Evolutionary conservation across 352 stramenopile genomes (phyloP), one percentile per base, ranked within the genome.

Genomic region (Phytophthora idaei): DNA sequence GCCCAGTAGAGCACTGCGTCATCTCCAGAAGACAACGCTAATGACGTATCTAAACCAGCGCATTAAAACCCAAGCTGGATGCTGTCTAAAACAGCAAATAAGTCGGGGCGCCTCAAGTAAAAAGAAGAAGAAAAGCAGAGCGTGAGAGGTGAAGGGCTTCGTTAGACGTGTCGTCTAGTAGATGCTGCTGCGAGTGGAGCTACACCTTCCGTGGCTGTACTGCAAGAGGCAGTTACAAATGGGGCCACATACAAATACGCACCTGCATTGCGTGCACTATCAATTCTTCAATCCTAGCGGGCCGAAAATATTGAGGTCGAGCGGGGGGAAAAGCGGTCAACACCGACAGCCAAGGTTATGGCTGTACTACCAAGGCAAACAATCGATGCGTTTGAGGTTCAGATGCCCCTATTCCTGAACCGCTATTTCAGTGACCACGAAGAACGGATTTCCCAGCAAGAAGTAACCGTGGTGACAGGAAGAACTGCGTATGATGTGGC

Each of bases 391-490:
- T 63, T 45, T 28, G 32, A 56, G 1, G 17, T 27, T 3, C 45
- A 57, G 29, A 46, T 64, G 21, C 34, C 36, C 1, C 57, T 44
- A 9, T 64, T 57, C 25, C 46, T 57, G 14, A 64, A 52, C 36
- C 36, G 57, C 1, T 64, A 46, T 36, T 64, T 57, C 25, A 64
- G 47, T 25, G 47, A 51, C 10, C 57, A 64, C 11, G 57, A 61
- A 50, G 5, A 8, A 4, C 12, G 37, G 21, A 64, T 52, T 4
- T 8, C 28, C 12, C 25, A 50, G 3, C 4, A 37, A 14, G 57
- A 5, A 6, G 27, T 53, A n/a, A 61, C 41, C 0, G 41, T 61
- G 5, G 41, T 51, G 25, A 57, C 57, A 7, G 36, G 46, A 25
- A 34, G 47, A n/a, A 34, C 15, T 2, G 46, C 56, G 7, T 49